Evolutionary conservation across 768 basidiomycete genomes (phyloP).

Genomic region (Hericium coralloides): DNA sequence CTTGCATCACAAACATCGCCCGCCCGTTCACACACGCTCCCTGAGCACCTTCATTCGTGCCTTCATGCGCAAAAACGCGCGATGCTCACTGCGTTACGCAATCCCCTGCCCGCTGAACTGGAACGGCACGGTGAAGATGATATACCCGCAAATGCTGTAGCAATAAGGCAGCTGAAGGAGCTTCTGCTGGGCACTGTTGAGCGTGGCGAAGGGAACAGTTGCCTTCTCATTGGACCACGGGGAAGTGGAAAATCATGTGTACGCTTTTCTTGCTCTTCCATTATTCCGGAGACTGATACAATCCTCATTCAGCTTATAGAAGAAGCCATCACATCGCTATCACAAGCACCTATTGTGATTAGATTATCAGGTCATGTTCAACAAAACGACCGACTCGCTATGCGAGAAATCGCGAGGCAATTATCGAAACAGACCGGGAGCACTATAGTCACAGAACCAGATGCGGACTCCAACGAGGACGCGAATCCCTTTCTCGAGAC

Average conservation of each 20-base stretch:
- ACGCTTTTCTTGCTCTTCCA: slow-evolving; percentile 16
- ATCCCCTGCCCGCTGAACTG: slow-evolving; percentile 13
- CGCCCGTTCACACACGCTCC: slow-evolving; percentile 23
- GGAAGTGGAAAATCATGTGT: slow-evolving; percentile 83
- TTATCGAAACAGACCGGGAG: slow-evolving; percentile 68
- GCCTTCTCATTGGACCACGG: slow-evolving; percentile 75
- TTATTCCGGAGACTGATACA: slow-evolving; percentile 2
- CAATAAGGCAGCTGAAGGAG: slow-evolving; percentile 48
- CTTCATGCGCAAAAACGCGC: slow-evolving; percentile 50
- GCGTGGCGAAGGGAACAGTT: slow-evolving; percentile 90
- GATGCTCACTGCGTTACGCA: slow-evolving; percentile 38
- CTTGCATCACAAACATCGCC: neutral
- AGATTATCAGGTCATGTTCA: slow-evolving; percentile 83
- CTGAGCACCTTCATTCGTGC: slow-evolving; percentile 33
- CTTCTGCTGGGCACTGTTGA: slow-evolving; percentile 65
- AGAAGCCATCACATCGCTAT: slow-evolving; percentile 38
- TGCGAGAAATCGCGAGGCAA: slow-evolving; percentile 87
- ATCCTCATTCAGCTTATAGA: slow-evolving; percentile 45
- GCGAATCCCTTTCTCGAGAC: slow-evolving; percentile 38
- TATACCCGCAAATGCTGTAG: slow-evolving; percentile 38
- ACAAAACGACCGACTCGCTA: slow-evolving; percentile 78
- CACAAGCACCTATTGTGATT: slow-evolving; percentile 56
- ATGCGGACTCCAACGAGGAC: slow-evolving; percentile 28
- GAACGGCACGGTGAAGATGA: slow-evolving; percentile 26
- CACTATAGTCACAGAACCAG: slow-evolving; percentile 29